Conservation (phyloP, 2,329 filamentous ascomycete species). For the Trichoderma gracile region DNA sequence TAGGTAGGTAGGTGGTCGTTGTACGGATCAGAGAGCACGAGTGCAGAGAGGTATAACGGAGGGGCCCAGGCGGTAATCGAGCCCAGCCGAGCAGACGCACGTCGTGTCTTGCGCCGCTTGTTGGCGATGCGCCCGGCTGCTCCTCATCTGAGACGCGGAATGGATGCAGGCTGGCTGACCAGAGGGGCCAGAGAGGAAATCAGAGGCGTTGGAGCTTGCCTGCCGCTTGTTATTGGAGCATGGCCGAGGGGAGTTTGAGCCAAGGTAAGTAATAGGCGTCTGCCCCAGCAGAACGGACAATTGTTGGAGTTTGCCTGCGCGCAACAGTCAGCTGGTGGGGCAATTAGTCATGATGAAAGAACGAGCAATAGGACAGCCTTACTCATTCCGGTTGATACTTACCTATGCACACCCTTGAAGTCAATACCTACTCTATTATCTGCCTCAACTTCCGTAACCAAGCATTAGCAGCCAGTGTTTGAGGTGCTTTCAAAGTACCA, state of each 20-base stretch:
- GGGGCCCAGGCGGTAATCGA: background rate
- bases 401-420: too few relatives aligned
- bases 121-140: slow-evolving; percentile 23
- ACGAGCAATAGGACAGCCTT: background rate
- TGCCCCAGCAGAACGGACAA: background rate
- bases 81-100: slow-evolving; percentile 22
- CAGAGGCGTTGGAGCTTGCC: background rate
- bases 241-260: slow-evolving; percentile 1
- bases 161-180: background rate
- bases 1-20: background rate
- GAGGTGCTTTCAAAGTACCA: too few relatives aligned
- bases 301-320: background rate
- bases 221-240: slow-evolving; percentile 3
- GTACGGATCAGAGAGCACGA: too few relatives aligned
- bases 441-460: too few relatives aligned
- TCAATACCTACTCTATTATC: too few relatives aligned
- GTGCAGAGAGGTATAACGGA: background rate
- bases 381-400: too few relatives aligned
- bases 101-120: slow-evolving; percentile 21
- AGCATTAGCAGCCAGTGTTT: too few relatives aligned
- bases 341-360: background rate
- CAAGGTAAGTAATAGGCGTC: background rate
- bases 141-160: slow-evolving; percentile 15
- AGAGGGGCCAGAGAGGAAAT: background rate
- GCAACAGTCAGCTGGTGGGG: background rate